Evolutionary conservation across 2,329 filamentous ascomycete genomes (phyloP), one percentile per base, ranked within the genome.

Genomic region (Aschersonia sp.): DNA sequence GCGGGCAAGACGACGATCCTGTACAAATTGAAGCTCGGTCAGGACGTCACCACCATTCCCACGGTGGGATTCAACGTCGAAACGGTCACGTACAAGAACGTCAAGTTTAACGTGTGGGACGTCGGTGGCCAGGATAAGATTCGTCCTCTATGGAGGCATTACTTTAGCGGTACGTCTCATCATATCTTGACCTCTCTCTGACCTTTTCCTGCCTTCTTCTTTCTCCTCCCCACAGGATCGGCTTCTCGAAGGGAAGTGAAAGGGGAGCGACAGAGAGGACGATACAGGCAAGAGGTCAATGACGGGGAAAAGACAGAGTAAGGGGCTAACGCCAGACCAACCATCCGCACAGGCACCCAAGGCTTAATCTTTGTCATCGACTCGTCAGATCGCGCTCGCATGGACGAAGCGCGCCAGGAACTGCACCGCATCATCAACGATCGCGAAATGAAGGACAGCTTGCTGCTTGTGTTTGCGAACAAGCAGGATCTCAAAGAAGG

Each of bases 1-100:
- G 92, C 92, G 56, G 92, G 92, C 75, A 98, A 98, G 77, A 98
- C 92, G 44, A 97, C 92, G 49, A 97, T 97, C 62, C 82, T 98
- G 53, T 98, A 97, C 79, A 97, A 96, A 76, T 78, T 98, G 63
- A 97, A 97, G 79, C 81, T 97, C 51, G 89, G 90, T 68, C 88
- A 97, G 75, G 89, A 94, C 64, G 89, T 97, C 60, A 97, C 92
- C 52, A 97, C 92, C 46, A 97, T 97, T 63, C 92, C 92, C 44
- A 98, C 92, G 35, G 92, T 98, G 59, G 92, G 90, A 58, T 97
- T 97, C 78, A 97, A 97, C 77, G 92, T 97, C 68, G 90, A 97
- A 76, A 94, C 88, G 5, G 89, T 97, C 60, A 94, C 89, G 57
- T 96, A 95, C 76, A 96, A 96, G 78, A 97, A 97, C 68, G 89